Percentiles rank a stretch among this genome's conserved stretches.
Conservation (phyloP, 2,329 filamentous ascomycete species). For the Pseudogymnoascus sp. region DNA sequence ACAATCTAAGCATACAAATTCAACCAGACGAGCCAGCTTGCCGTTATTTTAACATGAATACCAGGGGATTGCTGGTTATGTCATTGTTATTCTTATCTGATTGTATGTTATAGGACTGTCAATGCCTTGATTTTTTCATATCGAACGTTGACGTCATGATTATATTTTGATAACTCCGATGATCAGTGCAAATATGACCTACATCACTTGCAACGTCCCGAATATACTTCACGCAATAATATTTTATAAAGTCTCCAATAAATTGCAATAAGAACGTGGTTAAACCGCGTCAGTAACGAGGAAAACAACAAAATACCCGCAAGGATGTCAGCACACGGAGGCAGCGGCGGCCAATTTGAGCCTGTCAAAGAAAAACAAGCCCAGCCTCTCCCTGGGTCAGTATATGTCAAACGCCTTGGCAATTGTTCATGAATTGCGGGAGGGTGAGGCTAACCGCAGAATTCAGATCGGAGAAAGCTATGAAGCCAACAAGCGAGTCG, state of each 20-base stretch:
- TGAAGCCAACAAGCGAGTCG: constrained; percentile 8
- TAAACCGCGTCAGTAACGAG: not conserved
- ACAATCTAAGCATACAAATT: not conserved
- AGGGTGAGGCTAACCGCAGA: not conserved
- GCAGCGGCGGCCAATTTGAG: not conserved
- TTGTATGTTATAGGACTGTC: not conserved
- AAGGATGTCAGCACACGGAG: not conserved
- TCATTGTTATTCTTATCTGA: not conserved
- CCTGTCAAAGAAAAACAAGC: constrained; percentile 3
- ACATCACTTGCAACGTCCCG: not conserved
- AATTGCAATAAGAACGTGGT: not conserved
- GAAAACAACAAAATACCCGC: not conserved
- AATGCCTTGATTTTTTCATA: not conserved
- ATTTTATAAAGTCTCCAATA: not conserved
- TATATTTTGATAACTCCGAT: not conserved
- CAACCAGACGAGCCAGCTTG: not conserved
- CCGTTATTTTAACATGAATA: not conserved
- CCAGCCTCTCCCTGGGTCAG: constrained; percentile 5
- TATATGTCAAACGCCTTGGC: not conserved
- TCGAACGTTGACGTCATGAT: not conserved
- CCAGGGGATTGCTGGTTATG: not conserved
- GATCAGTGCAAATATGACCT: not conserved
- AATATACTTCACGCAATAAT: not conserved
- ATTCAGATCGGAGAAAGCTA: not conserved
- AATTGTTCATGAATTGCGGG: not conserved